A percentile compares a stretch with the other conserved stretches of the same genome.
phyloP scores from a whole-genome alignment of 2,329 filamentous ascomycete genomes.

The Phyllosticta citrichinensis region DNA sequence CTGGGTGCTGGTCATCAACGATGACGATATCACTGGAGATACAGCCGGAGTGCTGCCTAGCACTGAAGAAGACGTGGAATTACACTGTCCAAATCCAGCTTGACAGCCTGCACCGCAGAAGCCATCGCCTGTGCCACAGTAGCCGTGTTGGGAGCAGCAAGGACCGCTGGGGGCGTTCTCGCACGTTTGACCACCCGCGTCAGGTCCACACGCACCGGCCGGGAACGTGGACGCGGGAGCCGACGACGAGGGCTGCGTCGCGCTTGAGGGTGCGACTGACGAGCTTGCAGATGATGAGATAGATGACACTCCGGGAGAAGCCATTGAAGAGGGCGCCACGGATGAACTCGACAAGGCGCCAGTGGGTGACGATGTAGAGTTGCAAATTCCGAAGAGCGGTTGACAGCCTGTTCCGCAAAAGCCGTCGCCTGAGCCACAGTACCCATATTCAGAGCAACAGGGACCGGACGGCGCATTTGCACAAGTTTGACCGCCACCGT shows the following conservation, averaged over 20 bases:
- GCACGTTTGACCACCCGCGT: not conserved
- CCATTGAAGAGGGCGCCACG: not conserved
- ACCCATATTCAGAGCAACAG: slow-evolving; percentile 5
- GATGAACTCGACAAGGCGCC: not conserved
- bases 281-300: not conserved
- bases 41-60: too few relatives aligned
- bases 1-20: too few relatives aligned
- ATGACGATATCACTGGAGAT: too few relatives aligned
- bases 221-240: not conserved
- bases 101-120: slow-evolving; percentile 8
- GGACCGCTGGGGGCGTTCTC: not conserved
- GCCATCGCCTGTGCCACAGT: slow-evolving; percentile 2
- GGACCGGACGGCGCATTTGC: not conserved
- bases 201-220: not conserved
- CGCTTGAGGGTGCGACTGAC: not conserved
- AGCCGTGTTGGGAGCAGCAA: slow-evolving; percentile 10
- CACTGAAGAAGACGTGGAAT: too few relatives aligned
- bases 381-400: slow-evolving; percentile 3
- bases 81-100: slow-evolving; percentile 3
- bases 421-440: slow-evolving; percentile 12
- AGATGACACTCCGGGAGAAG: not conserved
- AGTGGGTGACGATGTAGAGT: not conserved
- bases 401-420: slow-evolving; percentile 23
- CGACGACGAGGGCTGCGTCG: not conserved
- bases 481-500: not conserved